Evolutionary conservation across 768 basidiomycete species (phyloP).

Genomic region (Naganishia kalamii): DNA sequence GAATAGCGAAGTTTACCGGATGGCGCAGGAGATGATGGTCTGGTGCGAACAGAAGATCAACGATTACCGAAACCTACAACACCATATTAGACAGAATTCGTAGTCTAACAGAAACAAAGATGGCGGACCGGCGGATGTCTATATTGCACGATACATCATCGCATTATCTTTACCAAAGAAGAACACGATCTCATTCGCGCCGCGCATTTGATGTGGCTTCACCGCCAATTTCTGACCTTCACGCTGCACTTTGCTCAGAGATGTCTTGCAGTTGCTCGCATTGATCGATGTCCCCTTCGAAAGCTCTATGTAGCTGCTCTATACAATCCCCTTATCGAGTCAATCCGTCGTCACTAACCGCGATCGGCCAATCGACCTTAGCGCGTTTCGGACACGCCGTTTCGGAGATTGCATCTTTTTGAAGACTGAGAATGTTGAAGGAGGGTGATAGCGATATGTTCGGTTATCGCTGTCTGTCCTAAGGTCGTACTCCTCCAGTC

Average conservation of each 20-base stretch:
- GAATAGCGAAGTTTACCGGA: slow-evolving; percentile 73
- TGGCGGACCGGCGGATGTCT: no score
- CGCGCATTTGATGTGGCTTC: no score
- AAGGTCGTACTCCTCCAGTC: no score
- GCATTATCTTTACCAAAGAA: not conserved
- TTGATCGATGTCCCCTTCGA: no score
- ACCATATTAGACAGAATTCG: slow-evolving; percentile 23
- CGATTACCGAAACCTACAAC: slow-evolving; percentile 38
- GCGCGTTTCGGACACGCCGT: slow-evolving; percentile 11
- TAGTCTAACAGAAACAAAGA: not conserved
- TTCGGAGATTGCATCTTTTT: not conserved
- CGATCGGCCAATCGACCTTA: slow-evolving; percentile 9
- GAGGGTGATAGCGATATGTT: no score
- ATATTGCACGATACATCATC: no score
- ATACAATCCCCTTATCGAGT: not conserved
- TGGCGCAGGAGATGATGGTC: slow-evolving; percentile 78
- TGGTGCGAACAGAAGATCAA: slow-evolving; percentile 41
- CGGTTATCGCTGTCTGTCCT: no score
- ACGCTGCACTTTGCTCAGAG: no score
- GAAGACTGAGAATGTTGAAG: not conserved
- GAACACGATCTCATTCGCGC: no score
- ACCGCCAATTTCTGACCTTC: no score
- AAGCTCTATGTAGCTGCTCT: not conserved
- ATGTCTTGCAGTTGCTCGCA: no score
- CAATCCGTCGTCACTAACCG: not conserved